Base-by-base conservation (phyloP, 306 rosid species). In the Trichosanthes truncata region DNA sequence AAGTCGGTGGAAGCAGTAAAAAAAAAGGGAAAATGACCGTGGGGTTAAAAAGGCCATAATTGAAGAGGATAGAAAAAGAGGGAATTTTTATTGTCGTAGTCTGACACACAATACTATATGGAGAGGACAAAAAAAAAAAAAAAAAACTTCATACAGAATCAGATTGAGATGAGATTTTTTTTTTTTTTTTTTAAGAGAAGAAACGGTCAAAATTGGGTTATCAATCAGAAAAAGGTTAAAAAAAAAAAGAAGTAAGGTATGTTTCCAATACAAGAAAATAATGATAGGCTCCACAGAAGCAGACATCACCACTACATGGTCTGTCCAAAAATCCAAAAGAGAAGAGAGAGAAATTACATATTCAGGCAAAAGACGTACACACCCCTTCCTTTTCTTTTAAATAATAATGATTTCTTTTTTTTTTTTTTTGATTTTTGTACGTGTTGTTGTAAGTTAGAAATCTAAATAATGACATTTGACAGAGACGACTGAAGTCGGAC, bases 261-360 rank as follows among this genome's bases (percentile, higher is more conserved):
- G 92, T 91, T 89, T 93, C 94, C 92, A 84, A 82, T 83, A 83
- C 89, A 93, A 89, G 91, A 56, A 89, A 80, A 91, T 85, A 87
- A 89, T 87, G 86, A 91, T 89, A 75, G 69, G 31, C 14, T 56
- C 62, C 62, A 56, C 85, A 78, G 85, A 84, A 84, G 84, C 61
- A 63, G 84, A 75, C 83, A 77, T 75, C 86, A 79, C 74, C 77
- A 9, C 56, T 15, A 49, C 45, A 45, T 63, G 14, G 62, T 26
- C 77, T 55, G 79, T 62, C 75, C 80, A 68, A 14, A 25, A 69
- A 52, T 26, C 66, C 66, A 56, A 78, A 51, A 73, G 18, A 49
- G 46, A 82, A 20, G 84, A 81, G 62, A 81, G 62, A 67, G 25
- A 31, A 23, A 29, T 29, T 29, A 29, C 33, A 29, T 29, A 29